Evolutionary conservation across 2,329 filamentous ascomycete genomes (phyloP).

Genomic region (Fusarium sp.): DNA sequence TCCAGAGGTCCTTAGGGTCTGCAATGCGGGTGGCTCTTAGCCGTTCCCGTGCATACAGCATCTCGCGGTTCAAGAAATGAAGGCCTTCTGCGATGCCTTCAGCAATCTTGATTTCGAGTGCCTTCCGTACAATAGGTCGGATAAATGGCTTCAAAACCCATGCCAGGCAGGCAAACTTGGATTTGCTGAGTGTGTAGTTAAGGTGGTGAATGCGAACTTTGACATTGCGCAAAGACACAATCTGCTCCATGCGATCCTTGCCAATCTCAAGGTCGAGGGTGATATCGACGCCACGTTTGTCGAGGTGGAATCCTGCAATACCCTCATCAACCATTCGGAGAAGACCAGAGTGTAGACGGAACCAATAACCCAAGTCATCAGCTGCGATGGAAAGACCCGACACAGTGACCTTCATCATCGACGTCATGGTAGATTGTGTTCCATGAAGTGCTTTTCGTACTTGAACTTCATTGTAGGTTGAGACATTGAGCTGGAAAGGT

Average conservation of each 20-base stretch:
- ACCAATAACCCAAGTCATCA: constrained; percentile 89
- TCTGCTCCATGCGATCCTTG: constrained; percentile 80
- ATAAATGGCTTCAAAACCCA: constrained; percentile 89
- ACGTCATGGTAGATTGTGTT: constrained; percentile 74
- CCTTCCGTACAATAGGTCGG: constrained; percentile 80
- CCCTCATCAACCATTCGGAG: constrained; percentile 83
- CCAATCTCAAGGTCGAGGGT: constrained; percentile 86
- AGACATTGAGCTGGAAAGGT: constrained; percentile 82
- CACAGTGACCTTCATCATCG: constrained; percentile 79
- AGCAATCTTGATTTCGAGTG: constrained; percentile 82
- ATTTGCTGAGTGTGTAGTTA: constrained; percentile 78
- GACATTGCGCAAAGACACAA: constrained; percentile 80
- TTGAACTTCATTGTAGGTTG: constrained; percentile 87
- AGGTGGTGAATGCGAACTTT: constrained; percentile 88
- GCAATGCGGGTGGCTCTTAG: constrained; percentile 87
- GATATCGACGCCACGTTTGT: constrained; percentile 88
- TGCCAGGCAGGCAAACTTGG: constrained; percentile 79
- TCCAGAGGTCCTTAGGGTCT: constrained; percentile 79
- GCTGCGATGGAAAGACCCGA: constrained; percentile 86
- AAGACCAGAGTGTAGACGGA: constrained; percentile 80
- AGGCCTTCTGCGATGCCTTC: constrained; percentile 75
- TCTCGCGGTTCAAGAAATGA: constrained; percentile 81
- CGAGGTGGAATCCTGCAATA: constrained; percentile 85
- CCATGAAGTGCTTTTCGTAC: constrained; percentile 75
- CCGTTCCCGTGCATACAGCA: constrained; percentile 87